Evolutionary conservation across 2,329 filamentous ascomycete species (phyloP), one percentile per base, ranked within the genome.

Genomic region (Sporothrix protearum): DNA sequence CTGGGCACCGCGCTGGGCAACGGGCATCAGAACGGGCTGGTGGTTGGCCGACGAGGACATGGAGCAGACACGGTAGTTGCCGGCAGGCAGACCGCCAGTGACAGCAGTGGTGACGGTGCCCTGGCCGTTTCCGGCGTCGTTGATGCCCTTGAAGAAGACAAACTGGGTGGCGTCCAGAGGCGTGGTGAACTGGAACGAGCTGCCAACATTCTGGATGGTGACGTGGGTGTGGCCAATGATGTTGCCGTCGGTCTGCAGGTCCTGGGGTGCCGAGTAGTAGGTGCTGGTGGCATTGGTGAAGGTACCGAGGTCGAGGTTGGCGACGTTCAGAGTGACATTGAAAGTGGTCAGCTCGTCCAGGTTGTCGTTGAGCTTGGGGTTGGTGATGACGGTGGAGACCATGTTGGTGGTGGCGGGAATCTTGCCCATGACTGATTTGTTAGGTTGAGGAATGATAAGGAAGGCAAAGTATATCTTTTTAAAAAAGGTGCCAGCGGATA

Each of bases 111-210:
- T 79, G 12, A 91, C 81, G 5, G 83, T 80, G 68, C 88, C 88
- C 1, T 86, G 76, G 42, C 84, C 85, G 76, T 90, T 84, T 45
- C 87, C 87, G 19, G 80, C 83, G 73, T 89, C 87, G 79, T 90
- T 89, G 81, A 90, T 88, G 73, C 88, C 88, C 83, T 90, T 89
- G 85, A 90, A 90, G 79, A 89, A 89, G 77, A 81, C 86, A 75
- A 87, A 89, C 76, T 83, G 79, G 28, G 77, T 79, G 42, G 88
- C 82, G 73, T 89, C 84, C 6, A 87, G 83, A 36, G 87, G 83
- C n/a, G 78, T 75, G 9, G 76, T 81, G 10, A 87, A 87, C 77
- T 84, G 86, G 75, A 86, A 76, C 28, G 78, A 80, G 77, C 79
- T 79, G 68, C 87, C 87, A 64, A 86, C 80, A 73, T 86, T 82